Evolutionary conservation across 495 filamentous ascomycete species (phyloP), one percentile per base, ranked within the genome.

Genomic region (Amphirosellinia nigrospora): DNA sequence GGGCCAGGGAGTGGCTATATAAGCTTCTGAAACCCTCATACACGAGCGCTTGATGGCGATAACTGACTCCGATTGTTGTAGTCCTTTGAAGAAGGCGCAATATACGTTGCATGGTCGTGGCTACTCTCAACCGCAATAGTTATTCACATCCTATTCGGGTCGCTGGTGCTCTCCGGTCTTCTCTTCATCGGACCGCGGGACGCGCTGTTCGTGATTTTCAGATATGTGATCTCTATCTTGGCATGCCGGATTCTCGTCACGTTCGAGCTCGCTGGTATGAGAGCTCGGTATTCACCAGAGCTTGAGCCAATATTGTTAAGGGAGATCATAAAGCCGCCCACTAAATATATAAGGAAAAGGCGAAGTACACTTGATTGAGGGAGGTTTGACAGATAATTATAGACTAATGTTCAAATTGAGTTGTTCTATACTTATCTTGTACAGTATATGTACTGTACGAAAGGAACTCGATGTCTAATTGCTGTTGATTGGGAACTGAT

Each of bases 111-210:
- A 1, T 71, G 67, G 53, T 70, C 70, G 10, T 72, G 70, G 72
- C 56, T 74, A 30, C 64, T 69, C 5, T 72, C 70, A 15, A 50
- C 61, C 5, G 53, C 60, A 23, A 74, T 70, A 13, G 55, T 69
- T 15, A 67, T 70, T 41, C 66, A 74, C 45, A 61, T 78, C 48
- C 53, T 79, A 19, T 79, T 77, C 39, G 77, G 75, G 32, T 78
- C 75, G 16, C 65, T 76, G n/a, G 55, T 68, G 34, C 72, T 78
- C 32, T 79, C 77, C 16, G 74, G 75, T 59, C 73, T 76, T 46
- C 60, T 68, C 32, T 79, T 79, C 43, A 78, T 79, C 32, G 64
- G 62, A 0, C 68, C 66, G 2, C 2, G 21, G 10, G 75, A 79
- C 41, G 71, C 72, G 4, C 68, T 78, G 19, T 34, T 55, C 3